Evolutionary conservation across 1,284 basidiomycete genomes (phyloP).

Genomic region (Coriolopsis trogii): DNA sequence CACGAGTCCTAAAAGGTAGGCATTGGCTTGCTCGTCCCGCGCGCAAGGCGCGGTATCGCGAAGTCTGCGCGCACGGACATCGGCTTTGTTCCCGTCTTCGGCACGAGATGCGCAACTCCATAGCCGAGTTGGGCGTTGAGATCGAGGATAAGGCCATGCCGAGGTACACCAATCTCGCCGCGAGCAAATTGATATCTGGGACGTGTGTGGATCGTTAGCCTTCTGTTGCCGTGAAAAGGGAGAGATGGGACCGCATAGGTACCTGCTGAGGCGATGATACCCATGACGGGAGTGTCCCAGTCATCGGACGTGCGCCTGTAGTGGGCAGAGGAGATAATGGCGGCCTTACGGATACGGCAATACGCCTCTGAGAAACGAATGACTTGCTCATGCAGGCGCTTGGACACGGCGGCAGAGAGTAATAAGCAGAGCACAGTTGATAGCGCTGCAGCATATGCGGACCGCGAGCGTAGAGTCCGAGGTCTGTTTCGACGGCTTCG

Average conservation of each 20-base stretch:
- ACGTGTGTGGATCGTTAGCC: neutral
- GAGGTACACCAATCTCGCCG: no score
- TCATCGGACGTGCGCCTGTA: neutral
- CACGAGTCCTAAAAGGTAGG: constrained; percentile 28
- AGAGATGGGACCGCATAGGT: neutral
- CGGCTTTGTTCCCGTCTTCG: constrained; percentile 27
- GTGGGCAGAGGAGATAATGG: constrained; percentile 11
- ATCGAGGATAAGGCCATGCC: constrained; percentile 42
- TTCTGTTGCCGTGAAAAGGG: neutral
- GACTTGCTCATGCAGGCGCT: constrained; percentile 21
- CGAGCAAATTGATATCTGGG: constrained; percentile 36
- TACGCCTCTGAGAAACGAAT: constrained; percentile 35
- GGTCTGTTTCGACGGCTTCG: no score
- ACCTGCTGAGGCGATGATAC: constrained; percentile 30
- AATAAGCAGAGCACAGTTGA: no score
- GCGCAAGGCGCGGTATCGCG: constrained; percentile 20
- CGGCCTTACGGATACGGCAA: constrained; percentile 25
- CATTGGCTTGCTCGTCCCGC: constrained; percentile 19
- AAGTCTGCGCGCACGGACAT: constrained; percentile 33
- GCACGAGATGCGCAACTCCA: constrained; percentile 40
- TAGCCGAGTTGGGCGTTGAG: constrained; percentile 43
- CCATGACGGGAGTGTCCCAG: constrained; percentile 19
- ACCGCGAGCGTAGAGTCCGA: no score
- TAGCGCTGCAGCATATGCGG: no score
- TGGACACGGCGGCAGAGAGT: no score